Percentiles rank a stretch among this genome's conserved stretches.
phyloP scores from a whole-genome alignment of 768 basidiomycete genomes.

The Udeniomyces megalosporus region DNA sequence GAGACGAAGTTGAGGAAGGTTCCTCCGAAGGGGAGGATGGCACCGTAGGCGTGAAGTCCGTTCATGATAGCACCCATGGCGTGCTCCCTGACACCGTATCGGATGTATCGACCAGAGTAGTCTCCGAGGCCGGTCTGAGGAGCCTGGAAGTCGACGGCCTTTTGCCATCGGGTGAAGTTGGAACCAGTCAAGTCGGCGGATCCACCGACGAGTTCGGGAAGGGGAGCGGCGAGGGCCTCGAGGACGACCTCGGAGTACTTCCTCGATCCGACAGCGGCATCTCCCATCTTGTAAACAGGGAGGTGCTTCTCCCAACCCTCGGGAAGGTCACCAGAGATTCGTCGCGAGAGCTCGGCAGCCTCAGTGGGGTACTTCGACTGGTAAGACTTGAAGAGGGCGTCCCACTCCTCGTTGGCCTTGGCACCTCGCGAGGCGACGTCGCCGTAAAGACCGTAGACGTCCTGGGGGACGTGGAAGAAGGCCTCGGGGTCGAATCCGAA shows the following conservation, averaged over 20 bases:
- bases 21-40: slow-evolving; percentile 72
- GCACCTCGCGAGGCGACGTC: slow-evolving; percentile 57
- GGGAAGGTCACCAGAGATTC: slow-evolving; percentile 67
- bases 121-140: slow-evolving; percentile 66
- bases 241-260: slow-evolving; percentile 85
- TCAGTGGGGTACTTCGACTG: slow-evolving; percentile 63
- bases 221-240: slow-evolving; percentile 49
- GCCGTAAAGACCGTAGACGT: slow-evolving; percentile 51
- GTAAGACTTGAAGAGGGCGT: slow-evolving; percentile 48
- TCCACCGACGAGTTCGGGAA: slow-evolving; percentile 78
- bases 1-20: slow-evolving; percentile 90
- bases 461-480: slow-evolving; percentile 60
- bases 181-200: slow-evolving; percentile 84
- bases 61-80: slow-evolving; percentile 94
- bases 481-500: slow-evolving; percentile 64
- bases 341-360: slow-evolving; percentile 68
- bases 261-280: slow-evolving; percentile 74
- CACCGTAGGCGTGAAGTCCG: slow-evolving; percentile 76
- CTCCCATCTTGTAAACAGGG: slow-evolving; percentile 66
- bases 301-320: slow-evolving; percentile 70
- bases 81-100: slow-evolving; percentile 95
- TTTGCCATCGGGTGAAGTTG: slow-evolving; percentile 57
- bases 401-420: slow-evolving; percentile 58
- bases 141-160: slow-evolving; percentile 69
- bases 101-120: slow-evolving; percentile 78